These are phyloP conservation scores for Boletus pseudo-olivaceus DNA, from an alignment of 768 basidiomycete species.

Conservation along the genomic window DNA sequence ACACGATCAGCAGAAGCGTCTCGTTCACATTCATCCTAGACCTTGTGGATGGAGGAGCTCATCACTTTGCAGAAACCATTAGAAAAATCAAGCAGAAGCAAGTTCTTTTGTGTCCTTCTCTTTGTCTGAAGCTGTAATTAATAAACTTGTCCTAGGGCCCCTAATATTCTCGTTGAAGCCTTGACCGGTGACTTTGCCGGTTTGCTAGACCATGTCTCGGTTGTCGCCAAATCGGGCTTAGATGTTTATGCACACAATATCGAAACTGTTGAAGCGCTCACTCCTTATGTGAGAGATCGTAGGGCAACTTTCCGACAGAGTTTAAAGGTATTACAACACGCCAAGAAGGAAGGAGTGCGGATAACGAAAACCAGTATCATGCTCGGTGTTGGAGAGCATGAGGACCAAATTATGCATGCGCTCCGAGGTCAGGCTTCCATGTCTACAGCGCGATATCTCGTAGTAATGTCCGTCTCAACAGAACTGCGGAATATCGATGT, in stretches of 20 bases:
- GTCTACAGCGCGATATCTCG: background rate
- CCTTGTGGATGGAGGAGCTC: slow-evolving; percentile 85
- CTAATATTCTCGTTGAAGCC: slow-evolving; percentile 94
- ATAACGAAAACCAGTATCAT: slow-evolving; percentile 98
- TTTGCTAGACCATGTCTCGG: slow-evolving; percentile 63
- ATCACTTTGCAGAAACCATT: slow-evolving; percentile 95
- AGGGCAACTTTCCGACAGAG: slow-evolving; percentile 89
- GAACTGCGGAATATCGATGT: slow-evolving; percentile 86
- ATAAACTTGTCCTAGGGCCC: slow-evolving; percentile 57
- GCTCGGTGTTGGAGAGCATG: slow-evolving; percentile 93
- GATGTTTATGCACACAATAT: slow-evolving; percentile 99
- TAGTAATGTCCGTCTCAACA: slow-evolving; percentile 31
- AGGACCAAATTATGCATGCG: slow-evolving; percentile 77
- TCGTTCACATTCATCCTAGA: slow-evolving; percentile 46
- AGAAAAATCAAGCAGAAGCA: slow-evolving; percentile 91
- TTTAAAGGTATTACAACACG: slow-evolving; percentile 73
- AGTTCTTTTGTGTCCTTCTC: slow-evolving; percentile 18
- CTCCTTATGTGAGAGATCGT: slow-evolving; percentile 93
- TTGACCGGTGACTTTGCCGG: slow-evolving; percentile 94
- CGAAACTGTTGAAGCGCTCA: slow-evolving; percentile 92
- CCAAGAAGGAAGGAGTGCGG: slow-evolving; percentile 78
- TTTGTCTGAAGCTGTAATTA: background rate
- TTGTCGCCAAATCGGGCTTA: slow-evolving; percentile 88
- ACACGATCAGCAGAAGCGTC: background rate
- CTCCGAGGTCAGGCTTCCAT: slow-evolving; percentile 60